These are phyloP conservation scores for Cercophora samala DNA, from an alignment of 495 filamentous ascomycete genomes.

Conservation along the genomic window DNA sequence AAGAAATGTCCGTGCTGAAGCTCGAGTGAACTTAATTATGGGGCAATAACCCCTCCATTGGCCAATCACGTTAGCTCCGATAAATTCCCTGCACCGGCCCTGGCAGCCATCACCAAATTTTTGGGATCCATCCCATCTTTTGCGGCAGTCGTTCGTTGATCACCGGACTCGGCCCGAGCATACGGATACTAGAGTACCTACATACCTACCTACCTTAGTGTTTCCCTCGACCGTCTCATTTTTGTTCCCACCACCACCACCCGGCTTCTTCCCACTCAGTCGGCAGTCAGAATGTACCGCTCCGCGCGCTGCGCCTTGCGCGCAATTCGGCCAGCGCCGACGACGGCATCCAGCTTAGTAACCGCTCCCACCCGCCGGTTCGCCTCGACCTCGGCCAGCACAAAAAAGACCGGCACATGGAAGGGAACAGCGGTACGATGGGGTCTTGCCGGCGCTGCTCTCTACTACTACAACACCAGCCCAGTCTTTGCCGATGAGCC, in stretches of 20 bases:
- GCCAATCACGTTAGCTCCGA: constrained; percentile 15
- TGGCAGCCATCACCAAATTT: constrained; percentile 26
- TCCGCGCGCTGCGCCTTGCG: constrained; percentile 49
- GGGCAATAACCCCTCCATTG: constrained; percentile 10
- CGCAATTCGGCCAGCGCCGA: constrained; percentile 34
- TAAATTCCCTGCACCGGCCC: constrained; percentile 11
- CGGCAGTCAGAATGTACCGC: constrained; percentile 54
- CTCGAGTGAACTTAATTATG: background rate
- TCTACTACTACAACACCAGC: constrained; percentile 94
- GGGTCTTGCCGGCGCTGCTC: constrained; percentile 68
- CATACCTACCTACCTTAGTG: too few relatives aligned
- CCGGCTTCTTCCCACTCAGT: constrained; percentile 13
- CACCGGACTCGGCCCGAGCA: constrained; percentile 25
- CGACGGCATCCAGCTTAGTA: constrained; percentile 12
- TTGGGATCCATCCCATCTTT: constrained; percentile 15
- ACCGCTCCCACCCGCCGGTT: constrained; percentile 53
- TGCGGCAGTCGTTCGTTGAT: constrained; percentile 11
- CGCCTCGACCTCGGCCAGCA: constrained; percentile 64
- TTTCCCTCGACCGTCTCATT: constrained; percentile 10
- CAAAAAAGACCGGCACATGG: constrained; percentile 74
- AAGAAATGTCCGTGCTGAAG: background rate
- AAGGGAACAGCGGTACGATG: constrained; percentile 71
- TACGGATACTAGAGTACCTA: too few relatives aligned
- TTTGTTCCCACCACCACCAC: background rate
- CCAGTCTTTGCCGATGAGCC: constrained; percentile 81